Evolutionary conservation across 202 grass and related monocot species (phyloP), one percentile per base, ranked within the genome.

Genomic region (Zoysia matrella): DNA sequence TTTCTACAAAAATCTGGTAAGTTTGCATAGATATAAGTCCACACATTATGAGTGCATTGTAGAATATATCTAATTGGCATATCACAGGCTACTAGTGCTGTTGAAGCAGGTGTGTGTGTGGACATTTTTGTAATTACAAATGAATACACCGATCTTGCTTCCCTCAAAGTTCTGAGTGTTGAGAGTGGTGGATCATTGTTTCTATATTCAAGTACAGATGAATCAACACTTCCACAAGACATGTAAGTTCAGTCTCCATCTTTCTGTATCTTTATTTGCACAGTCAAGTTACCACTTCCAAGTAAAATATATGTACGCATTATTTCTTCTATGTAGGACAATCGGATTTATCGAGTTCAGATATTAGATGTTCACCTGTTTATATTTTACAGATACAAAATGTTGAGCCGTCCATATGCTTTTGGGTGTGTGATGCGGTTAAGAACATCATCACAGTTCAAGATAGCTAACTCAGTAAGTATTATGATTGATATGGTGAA

Each of bases 61-160:
- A 73, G 80, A 79, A 86, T 84, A 75, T 89, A 80, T 85, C 83
- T 89, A 63, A 89, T 89, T 89, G 60, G 60, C 87, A 89, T 85
- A 89, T 89, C 82, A 89, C 84, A 94, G 92, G 92, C 92, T 87
- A 83, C 86, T 91, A 80, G 76, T 87, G 92, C 89, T 89, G 92
- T 94, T 85, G 86, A 94, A 94, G 86, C 89, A 91, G 92, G 92
- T 91, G 92, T 85, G 12, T 91, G 81, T 63, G 89, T 94, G 74
- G 92, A 94, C 82, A 76, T 91, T 77, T 94, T 94, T 85, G 84
- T 89, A 47, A 82, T 94, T 65, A 94, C 92, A 68, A 82, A 94
- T 94, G 92, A 94, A 85, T 91, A 89, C 67, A 87, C 89, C 63
- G 86, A 94, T 80, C 79, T 94, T 74, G 73, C 87, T 70, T 91